Percentiles rank a stretch among this genome's conserved stretches.
Evolutionary conservation across 2,329 filamentous ascomycete genomes (phyloP).

Genomic region (Colletotrichum limetticola): DNA sequence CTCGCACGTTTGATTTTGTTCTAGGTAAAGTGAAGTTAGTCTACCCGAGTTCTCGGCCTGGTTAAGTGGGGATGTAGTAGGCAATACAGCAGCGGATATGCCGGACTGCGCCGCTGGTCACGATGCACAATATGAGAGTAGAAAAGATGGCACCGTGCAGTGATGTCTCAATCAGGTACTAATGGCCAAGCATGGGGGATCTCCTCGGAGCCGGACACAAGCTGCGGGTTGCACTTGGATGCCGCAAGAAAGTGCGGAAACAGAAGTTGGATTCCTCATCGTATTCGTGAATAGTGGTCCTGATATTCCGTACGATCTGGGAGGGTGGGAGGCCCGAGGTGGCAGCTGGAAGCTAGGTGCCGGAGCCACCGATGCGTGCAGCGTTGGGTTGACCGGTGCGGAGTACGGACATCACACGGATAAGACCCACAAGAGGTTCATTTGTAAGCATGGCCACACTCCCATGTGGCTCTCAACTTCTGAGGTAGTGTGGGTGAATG

Average conservation of each 20-base stretch:
- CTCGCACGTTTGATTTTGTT: neutral
- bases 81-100: neutral
- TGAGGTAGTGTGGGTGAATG: no score
- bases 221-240: neutral
- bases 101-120: neutral
- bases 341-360: neutral
- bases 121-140: neutral
- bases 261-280: neutral
- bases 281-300: no score
- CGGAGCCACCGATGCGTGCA: constrained; percentile 24
- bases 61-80: neutral
- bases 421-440: neutral
- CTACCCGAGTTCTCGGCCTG: neutral
- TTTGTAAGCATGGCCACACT: neutral
- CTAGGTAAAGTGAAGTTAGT: neutral
- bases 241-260: neutral
- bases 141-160: neutral
- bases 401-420: no score
- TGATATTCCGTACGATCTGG: no score
- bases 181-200: neutral
- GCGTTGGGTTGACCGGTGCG: neutral
- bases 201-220: neutral
- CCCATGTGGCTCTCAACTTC: no score
- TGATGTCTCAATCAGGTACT: neutral
- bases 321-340: neutral